These are phyloP conservation scores for Flaveria ramosissima DNA, from an alignment of 129 eudicot genomes.

Conservation along the genomic window DNA sequence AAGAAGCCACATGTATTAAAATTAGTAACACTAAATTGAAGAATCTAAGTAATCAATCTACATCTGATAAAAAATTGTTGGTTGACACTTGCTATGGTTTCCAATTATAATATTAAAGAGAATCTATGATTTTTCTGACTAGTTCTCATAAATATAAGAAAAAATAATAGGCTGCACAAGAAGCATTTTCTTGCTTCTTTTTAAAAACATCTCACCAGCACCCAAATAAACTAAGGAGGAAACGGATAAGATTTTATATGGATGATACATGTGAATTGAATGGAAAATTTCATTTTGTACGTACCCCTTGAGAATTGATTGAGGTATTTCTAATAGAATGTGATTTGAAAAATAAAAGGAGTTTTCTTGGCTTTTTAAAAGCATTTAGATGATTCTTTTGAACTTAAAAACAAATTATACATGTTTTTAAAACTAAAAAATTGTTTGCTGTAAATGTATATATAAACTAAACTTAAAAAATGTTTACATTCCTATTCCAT, in stretches of 20 bases:
- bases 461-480: too few species aligned
- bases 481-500: too few species aligned
- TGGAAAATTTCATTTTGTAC: background rate
- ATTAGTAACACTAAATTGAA: background rate
- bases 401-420: too few species aligned
- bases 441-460: too few species aligned
- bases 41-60: background rate
- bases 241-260: background rate
- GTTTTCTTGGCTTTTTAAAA: background rate
- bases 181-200: slow-evolving; percentile 5
- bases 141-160: background rate
- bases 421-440: too few species aligned
- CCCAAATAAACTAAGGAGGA: slow-evolving; percentile 6
- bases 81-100: background rate
- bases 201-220: background rate
- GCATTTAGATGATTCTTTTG: background rate
- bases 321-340: background rate
- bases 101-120: background rate
- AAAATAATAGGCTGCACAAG: background rate
- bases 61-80: background rate
- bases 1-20: background rate
- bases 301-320: background rate
- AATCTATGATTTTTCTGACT: slow-evolving; percentile 11
- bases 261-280: background rate
- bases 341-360: background rate